Evolutionary conservation across 257 asterid genomes (phyloP).

Genomic region (Nicotiana tabacum): DNA sequence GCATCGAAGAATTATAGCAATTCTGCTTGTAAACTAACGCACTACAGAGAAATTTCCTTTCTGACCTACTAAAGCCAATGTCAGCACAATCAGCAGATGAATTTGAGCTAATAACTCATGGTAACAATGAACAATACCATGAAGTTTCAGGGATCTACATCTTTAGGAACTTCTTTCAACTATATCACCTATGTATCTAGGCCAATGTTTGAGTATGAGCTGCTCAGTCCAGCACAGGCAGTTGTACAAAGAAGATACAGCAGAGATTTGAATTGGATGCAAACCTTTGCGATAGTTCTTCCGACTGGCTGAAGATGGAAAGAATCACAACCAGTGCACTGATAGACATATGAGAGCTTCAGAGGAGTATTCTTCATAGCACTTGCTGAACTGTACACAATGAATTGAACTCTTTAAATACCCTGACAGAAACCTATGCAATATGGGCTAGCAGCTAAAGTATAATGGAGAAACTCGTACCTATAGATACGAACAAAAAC

Average conservation of each 20-base stretch:
- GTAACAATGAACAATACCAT: background rate
- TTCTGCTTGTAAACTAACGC: background rate
- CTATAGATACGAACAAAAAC: slow-evolving; percentile 84
- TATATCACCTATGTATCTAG: background rate
- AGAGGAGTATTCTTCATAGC: slow-evolving; percentile 89
- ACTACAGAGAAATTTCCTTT: background rate
- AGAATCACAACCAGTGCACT: slow-evolving; percentile 92
- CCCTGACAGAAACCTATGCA: background rate
- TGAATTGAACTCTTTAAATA: slow-evolving; percentile 9
- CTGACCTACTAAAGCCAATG: background rate
- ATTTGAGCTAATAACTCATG: background rate
- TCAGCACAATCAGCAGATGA: background rate
- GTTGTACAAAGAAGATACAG: background rate
- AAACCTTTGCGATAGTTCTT: slow-evolving; percentile 77
- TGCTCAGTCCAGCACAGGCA: background rate
- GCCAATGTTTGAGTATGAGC: background rate
- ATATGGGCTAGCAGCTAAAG: background rate
- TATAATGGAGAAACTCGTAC: slow-evolving; percentile 39
- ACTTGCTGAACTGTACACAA: slow-evolving; percentile 76
- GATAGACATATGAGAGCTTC: slow-evolving; percentile 89
- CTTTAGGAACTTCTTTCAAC: background rate
- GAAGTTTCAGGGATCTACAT: background rate
- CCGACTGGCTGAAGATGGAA: slow-evolving; percentile 95
- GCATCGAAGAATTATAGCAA: background rate
- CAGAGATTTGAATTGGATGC: background rate